Base-by-base conservation (phyloP, 345 rosid genomes). In the Capsella bursapastoris region DNA sequence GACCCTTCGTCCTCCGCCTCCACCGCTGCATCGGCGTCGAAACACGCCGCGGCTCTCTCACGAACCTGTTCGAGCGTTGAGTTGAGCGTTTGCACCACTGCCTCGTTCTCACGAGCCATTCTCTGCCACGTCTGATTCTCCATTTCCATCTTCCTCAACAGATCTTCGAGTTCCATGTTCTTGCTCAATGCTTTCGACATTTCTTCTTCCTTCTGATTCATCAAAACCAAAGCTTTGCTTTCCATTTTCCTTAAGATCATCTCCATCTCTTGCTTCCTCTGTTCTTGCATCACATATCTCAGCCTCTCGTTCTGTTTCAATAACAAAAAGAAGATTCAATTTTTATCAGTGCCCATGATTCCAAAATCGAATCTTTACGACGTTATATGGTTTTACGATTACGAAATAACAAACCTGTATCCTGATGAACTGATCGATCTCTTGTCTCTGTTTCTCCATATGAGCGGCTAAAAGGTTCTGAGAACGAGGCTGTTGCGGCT, bases 121-220 rank as follows among this genome's bases (percentile, higher is more conserved):
- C 82, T 85, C 70, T 86, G 88, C 96, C 92, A 91, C 3, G 83
- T 72, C 14, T 78, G 91, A 11, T 58, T 83, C 83, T 89, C 97
- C 70, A 59, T 71, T 75, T 89, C 87, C 34, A 85, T 74, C 68
- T 60, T 91, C 45, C 66, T 73, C 73, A 93, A 56, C 34, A 82
- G 59, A 70, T 71, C 78, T 51, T 93, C 87, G 1, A 91, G 86
- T 61, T 91, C 94, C 77, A 79, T 79, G 55, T 80, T 67, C 77
- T 78, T 86, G 37, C 53, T 86, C 11, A 70, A 64, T 0, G 90
- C 97, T 44, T 69, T 78, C 0, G 82, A 79, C 32, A 93, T 82
- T 66, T 89, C 89, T 58, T 86, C 85, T 28, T 93, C 91, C 51
- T 85, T 93, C 35, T 84, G 88, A 15, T 75, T 73, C 58, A 93